Evolutionary conservation across 106 monocot species (phyloP).

Genomic region (Dactylorhiza incarnata): DNA sequence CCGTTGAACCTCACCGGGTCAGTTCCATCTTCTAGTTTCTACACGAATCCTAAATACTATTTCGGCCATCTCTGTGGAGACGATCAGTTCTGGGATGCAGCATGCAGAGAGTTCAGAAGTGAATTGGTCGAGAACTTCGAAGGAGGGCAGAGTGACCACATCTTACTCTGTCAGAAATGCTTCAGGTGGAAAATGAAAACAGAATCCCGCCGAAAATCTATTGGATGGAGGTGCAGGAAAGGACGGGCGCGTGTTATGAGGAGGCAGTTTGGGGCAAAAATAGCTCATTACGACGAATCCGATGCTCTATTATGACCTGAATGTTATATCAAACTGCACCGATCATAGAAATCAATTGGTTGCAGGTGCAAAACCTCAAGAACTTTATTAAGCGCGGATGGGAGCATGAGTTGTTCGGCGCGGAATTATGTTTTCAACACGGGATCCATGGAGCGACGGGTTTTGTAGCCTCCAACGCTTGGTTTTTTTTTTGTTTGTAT

Average conservation of each 20-base stretch:
- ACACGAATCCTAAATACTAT: conserved; percentile 48
- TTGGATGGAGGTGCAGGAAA: conserved; percentile 16
- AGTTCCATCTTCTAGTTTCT: conserved; percentile 49
- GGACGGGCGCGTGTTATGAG: conserved; percentile 33
- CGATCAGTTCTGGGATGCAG: not conserved
- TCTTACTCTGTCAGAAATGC: conserved; percentile 8
- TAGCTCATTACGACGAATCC: conserved; percentile 14
- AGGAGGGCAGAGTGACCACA: conserved; percentile 2
- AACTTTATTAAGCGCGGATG: no score
- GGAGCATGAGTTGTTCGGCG: no score
- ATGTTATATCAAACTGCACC: no score
- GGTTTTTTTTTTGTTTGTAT: no score
- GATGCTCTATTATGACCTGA: no score
- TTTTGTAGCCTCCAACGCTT: no score
- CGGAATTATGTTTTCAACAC: no score
- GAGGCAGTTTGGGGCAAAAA: conserved; percentile 35
- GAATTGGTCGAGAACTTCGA: conserved; percentile 9
- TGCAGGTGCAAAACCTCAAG: no score
- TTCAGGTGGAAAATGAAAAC: conserved; percentile 14
- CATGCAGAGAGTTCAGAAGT: not conserved
- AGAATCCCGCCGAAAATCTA: conserved; percentile 4
- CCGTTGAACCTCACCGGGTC: conserved; percentile 43
- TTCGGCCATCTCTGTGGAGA: conserved; percentile 32
- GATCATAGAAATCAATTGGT: no score
- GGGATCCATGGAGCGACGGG: no score